Percentiles rank a stretch among this genome's conserved stretches.
Conservation (phyloP, 2,329 filamentous ascomycete species). For the Trichoderma harzianum region DNA sequence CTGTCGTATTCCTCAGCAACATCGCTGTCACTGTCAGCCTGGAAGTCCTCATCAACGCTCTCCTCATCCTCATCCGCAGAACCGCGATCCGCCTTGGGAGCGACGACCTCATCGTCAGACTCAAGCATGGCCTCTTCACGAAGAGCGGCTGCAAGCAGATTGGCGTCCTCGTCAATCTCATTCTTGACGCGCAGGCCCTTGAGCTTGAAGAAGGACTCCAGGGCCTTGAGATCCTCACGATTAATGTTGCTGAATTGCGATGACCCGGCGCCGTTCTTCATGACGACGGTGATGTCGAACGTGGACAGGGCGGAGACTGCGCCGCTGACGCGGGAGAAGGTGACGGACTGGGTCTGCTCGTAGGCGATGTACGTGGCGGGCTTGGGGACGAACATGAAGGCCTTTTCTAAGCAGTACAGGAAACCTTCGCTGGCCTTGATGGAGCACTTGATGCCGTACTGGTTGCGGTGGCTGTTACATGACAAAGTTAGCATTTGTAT, state of each 20-base stretch:
- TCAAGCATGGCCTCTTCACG: constrained; percentile 79
- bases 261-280: constrained; percentile 83
- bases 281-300: constrained; percentile 90
- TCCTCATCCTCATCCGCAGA: constrained; percentile 96
- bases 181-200: constrained; percentile 97
- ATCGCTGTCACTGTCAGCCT: constrained; percentile 86
- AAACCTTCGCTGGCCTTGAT: constrained; percentile 99
- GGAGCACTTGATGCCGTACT: constrained; percentile 97
- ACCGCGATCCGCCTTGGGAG: constrained; percentile 70
- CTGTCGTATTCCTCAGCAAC: constrained; percentile 96
- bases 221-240: constrained; percentile 89
- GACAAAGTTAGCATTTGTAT: not conserved
- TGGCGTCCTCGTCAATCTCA: constrained; percentile 93
- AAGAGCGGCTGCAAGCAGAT: constrained; percentile 74
- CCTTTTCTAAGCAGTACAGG: constrained; percentile 94
- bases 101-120: constrained; percentile 78
- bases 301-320: constrained; percentile 91
- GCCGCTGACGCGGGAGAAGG: constrained; percentile 92
- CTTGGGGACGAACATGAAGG: constrained; percentile 98
- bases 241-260: constrained; percentile 99
- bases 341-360: constrained; percentile 86
- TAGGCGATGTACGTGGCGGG: constrained; percentile 96
- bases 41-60: constrained; percentile 93
- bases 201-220: constrained; percentile 97
- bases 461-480: constrained; percentile 69